phyloP scores from a whole-genome alignment of 176 grass and related monocot species.

The Carex pumila region DNA sequence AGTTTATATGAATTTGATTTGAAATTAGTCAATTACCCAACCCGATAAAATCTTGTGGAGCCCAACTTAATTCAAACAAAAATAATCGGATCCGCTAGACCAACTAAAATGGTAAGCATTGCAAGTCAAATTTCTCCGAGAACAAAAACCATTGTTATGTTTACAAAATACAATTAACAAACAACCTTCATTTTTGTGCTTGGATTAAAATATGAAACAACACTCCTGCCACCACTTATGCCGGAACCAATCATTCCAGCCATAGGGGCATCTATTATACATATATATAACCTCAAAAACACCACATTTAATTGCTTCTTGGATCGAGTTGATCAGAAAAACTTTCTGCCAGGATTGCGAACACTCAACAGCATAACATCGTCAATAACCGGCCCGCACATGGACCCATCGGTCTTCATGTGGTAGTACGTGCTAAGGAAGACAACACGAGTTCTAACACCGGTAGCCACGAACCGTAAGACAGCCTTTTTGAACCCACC shows the following conservation, averaged over 20 bases:
- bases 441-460: conserved; percentile 41
- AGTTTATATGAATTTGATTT: too few species aligned
- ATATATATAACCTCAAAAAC: conserved; percentile 22
- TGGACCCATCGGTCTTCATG: conserved; percentile 72
- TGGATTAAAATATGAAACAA: conserved; percentile 13
- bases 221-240: conserved; percentile 15
- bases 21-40: neutral
- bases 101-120: neutral
- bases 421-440: conserved; percentile 88
- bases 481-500: conserved; percentile 66
- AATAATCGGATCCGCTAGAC: neutral
- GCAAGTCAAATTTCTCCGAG: neutral
- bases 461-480: conserved; percentile 52
- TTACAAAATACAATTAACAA: conserved; percentile 5
- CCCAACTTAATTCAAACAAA: neutral
- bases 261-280: conserved; percentile 21
- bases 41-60: neutral
- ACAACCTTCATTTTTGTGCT: neutral
- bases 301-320: neutral
- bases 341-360: conserved; percentile 27
- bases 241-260: neutral
- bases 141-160: neutral
- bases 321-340: conserved; percentile 14
- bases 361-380: conserved; percentile 51
- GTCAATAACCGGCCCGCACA: conserved; percentile 70